phyloP scores from a whole-genome alignment of 257 asterid species.

The Nicotiana paniculata region DNA sequence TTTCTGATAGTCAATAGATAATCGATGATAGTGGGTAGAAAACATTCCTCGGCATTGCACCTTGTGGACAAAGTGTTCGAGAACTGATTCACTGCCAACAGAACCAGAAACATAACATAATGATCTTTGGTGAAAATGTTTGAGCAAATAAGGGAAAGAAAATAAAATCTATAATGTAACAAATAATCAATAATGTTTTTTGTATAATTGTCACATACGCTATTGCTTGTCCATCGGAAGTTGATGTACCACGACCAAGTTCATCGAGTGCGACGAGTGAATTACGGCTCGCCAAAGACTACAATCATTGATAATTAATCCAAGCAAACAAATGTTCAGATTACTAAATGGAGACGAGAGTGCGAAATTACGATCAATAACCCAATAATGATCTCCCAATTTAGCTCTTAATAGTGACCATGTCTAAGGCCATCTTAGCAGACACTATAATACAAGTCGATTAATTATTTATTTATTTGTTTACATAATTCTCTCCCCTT shows the following conservation, averaged over 20 bases:
- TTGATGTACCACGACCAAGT: conserved; percentile 96
- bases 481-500: not conserved
- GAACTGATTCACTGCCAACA: conserved; percentile 80
- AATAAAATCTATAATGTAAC: not conserved
- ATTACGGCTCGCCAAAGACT: conserved; percentile 70
- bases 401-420: not conserved
- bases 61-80: conserved; percentile 72
- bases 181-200: not conserved
- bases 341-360: conserved; percentile 8
- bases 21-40: conserved; percentile 92
- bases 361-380: not conserved
- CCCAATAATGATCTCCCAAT: not conserved
- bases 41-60: conserved; percentile 95
- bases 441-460: not conserved
- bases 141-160: not conserved
- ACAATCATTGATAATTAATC: conserved; percentile 17
- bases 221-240: conserved; percentile 98
- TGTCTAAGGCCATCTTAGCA: not conserved
- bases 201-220: conserved; percentile 59
- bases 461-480: not conserved
- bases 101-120: conserved; percentile 12
- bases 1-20: conserved; percentile 71
- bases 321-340: conserved; percentile 4
- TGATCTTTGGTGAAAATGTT: not conserved
- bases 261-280: conserved; percentile 95